These are phyloP conservation scores for Hamigera avellanea DNA, from an alignment of 495 filamentous ascomycete genomes.

Conservation along the genomic window DNA sequence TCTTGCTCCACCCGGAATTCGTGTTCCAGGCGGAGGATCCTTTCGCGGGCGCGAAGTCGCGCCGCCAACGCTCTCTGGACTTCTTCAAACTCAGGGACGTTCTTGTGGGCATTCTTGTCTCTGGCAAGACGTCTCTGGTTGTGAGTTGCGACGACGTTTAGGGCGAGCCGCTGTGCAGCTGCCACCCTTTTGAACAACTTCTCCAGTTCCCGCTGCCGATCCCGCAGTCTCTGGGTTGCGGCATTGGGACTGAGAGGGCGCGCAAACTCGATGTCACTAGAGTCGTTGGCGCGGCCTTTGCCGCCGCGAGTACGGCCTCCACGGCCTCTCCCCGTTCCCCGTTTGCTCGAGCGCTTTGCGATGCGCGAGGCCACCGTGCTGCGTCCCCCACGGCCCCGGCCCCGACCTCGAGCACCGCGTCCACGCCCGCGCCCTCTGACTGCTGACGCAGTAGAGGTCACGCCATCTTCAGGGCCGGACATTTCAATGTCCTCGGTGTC, in stretches of 20 bases:
- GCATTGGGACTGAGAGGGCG: conserved; percentile 27
- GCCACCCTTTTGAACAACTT: conserved; percentile 32
- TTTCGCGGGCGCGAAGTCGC: conserved; percentile 7
- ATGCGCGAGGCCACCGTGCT: conserved; percentile 18
- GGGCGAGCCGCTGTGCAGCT: conserved; percentile 24
- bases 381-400: conserved; percentile 25
- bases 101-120: conserved; percentile 31
- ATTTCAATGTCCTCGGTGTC: conserved; percentile 12
- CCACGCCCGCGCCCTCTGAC: conserved; percentile 15
- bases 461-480: conserved; percentile 9
- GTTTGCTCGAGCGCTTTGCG: conserved; percentile 6
- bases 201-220: conserved; percentile 31
- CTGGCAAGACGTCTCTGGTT: conserved; percentile 25
- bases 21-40: conserved; percentile 14
- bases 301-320: conserved; percentile 10
- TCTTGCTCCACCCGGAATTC: conserved; percentile 17
- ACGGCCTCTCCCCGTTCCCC: conserved; percentile 8
- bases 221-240: conserved; percentile 22
- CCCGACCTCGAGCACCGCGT: conserved; percentile 22
- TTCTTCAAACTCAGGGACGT: conserved; percentile 29
- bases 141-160: conserved; percentile 26
- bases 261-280: conserved; percentile 18
- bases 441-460: not conserved
- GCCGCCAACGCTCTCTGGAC: conserved; percentile 12
- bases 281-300: conserved; percentile 9